A percentile compares a stretch with the other conserved stretches of the same genome.
Conservation (phyloP, 495 filamentous ascomycete species). For the Letharia columbiana region DNA sequence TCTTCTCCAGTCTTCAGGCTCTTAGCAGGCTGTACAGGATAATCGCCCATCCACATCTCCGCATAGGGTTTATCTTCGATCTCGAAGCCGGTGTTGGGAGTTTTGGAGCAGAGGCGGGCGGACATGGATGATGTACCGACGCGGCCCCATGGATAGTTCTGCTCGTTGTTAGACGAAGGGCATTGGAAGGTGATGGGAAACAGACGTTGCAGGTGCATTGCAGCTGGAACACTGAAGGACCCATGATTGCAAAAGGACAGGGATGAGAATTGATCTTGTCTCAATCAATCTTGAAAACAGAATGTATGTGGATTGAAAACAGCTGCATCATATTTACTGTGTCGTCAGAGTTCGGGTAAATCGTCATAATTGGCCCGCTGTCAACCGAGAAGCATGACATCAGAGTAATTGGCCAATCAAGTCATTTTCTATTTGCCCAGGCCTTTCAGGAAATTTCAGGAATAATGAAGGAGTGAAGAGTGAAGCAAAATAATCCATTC, state of each 20-base stretch:
- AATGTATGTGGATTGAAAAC: not conserved
- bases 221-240: conserved; percentile 21
- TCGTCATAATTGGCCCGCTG: conserved; percentile 6
- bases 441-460: not conserved
- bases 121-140: conserved; percentile 38
- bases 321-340: not conserved
- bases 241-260: conserved; percentile 4
- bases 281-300: not conserved
- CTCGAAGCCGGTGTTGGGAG: conserved; percentile 32
- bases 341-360: conserved; percentile 10
- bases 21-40: conserved; percentile 60
- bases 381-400: conserved; percentile 4
- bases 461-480: no score
- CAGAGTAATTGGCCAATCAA: conserved; percentile 3
- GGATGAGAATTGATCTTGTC: not conserved
- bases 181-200: not conserved
- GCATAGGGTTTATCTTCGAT: conserved; percentile 41
- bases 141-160: conserved; percentile 46
- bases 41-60: conserved; percentile 76
- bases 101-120: conserved; percentile 37
- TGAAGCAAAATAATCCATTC: not conserved
- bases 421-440: not conserved
- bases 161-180: not conserved
- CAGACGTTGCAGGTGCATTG: conserved; percentile 22
- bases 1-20: conserved; percentile 53